Evolutionary conservation across 257 asterid genomes (phyloP).

Genomic region (Gynochthodes officinalis): DNA sequence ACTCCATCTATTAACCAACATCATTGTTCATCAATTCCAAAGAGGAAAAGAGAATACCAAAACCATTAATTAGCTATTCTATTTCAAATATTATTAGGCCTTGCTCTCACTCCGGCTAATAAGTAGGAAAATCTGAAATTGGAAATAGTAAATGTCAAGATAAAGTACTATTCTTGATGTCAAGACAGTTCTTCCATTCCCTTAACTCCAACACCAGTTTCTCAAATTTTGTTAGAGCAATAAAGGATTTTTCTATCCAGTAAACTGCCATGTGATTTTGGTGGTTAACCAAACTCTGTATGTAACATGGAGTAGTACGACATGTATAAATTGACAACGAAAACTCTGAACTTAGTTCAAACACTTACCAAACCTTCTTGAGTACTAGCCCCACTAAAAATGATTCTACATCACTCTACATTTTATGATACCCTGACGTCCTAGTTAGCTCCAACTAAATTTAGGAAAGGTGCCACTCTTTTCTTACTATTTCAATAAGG

Average conservation of each 20-base stretch:
- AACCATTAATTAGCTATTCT: neutral
- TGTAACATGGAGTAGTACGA: neutral
- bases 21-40: neutral
- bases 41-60: neutral
- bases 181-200: neutral
- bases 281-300: neutral
- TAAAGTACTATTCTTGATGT: neutral
- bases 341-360: neutral
- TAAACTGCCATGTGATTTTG: neutral
- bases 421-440: neutral
- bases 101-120: neutral
- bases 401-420: neutral
- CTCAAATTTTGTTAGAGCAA: neutral
- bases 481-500: neutral
- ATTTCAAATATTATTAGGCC: constrained; percentile 1
- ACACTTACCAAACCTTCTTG: neutral
- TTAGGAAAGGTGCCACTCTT: neutral
- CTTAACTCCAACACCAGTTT: neutral
- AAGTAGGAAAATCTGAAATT: neutral
- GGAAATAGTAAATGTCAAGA: neutral
- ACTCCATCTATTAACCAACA: neutral
- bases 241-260: neutral
- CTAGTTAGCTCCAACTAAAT: neutral
- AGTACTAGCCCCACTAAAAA: neutral
- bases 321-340: neutral